Evolutionary conservation across 2,329 filamentous ascomycete genomes (phyloP).

Genomic region (Didymella segeticola): DNA sequence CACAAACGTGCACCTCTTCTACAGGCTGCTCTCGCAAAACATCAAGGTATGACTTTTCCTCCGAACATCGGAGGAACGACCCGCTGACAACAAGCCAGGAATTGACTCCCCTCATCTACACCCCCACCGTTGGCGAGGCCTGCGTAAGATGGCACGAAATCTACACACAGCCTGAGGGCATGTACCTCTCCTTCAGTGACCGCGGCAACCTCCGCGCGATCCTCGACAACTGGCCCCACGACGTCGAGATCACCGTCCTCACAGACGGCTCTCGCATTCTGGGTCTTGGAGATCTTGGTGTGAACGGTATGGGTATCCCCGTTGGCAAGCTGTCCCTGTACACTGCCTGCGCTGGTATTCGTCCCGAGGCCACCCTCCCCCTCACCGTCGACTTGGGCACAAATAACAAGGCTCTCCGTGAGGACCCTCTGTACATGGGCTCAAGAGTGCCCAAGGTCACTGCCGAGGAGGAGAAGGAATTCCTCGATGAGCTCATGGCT

Average conservation of each 20-base stretch:
- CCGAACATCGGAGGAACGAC: background rate
- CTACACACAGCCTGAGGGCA: conserved; percentile 90
- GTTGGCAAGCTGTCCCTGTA: conserved; percentile 96
- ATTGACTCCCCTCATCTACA: conserved; percentile 85
- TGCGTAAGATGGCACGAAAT: conserved; percentile 96
- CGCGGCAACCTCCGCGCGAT: conserved; percentile 87
- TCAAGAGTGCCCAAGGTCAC: conserved; percentile 82
- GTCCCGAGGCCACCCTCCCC: conserved; percentile 72
- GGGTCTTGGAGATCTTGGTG: conserved; percentile 90
- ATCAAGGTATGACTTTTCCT: conserved; percentile 54
- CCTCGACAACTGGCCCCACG: conserved; percentile 90
- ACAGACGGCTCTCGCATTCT: conserved; percentile 94
- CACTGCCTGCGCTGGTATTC: conserved; percentile 92
- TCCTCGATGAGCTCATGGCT: conserved; percentile 97
- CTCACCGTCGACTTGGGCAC: conserved; percentile 70
- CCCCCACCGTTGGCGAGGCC: conserved; percentile 91
- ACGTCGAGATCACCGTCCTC: conserved; percentile 94
- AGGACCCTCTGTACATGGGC: conserved; percentile 92
- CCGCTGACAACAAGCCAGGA: conserved; percentile 60
- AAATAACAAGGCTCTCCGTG: conserved; percentile 66
- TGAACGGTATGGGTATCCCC: conserved; percentile 97
- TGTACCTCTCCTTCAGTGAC: conserved; percentile 97
- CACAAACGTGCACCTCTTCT: conserved; percentile 82
- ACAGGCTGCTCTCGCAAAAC: conserved; percentile 78
- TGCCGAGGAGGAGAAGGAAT: conserved; percentile 80